phyloP scores from a whole-genome alignment of 495 filamentous ascomycete genomes.

The Massariosphaeria phaeospora region DNA sequence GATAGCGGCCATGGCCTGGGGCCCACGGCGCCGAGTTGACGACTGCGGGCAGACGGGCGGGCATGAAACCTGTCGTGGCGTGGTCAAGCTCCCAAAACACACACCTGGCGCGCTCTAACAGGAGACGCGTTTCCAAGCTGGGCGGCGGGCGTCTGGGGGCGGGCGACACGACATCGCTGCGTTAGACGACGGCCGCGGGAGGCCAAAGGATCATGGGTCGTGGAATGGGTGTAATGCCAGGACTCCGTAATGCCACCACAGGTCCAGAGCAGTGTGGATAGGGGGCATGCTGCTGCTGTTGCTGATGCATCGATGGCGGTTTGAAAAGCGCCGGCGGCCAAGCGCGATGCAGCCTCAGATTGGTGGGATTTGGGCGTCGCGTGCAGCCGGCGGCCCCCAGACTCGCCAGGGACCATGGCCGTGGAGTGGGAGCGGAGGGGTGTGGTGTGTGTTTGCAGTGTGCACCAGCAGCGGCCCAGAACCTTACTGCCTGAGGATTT shows the following conservation, averaged over 20 bases:
- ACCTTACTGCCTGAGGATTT: no score
- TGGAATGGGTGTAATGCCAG: not conserved
- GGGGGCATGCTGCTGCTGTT: not conserved
- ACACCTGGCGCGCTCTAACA: conserved; percentile 9
- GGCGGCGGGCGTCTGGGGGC: not conserved
- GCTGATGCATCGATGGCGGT: conserved; percentile 30
- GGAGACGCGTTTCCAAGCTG: conserved; percentile 9
- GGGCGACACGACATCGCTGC: not conserved
- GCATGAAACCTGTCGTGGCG: not conserved
- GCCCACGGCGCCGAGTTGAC: not conserved
- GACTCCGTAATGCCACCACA: no score
- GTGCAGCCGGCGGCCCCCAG: no score
- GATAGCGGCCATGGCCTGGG: conserved; percentile 5
- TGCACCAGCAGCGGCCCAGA: no score
- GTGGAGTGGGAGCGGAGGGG: no score
- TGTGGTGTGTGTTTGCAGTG: no score
- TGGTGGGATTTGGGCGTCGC: no score
- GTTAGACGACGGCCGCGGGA: not conserved
- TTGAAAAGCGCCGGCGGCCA: conserved; percentile 20
- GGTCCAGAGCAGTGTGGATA: no score
- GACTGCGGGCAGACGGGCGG: not conserved
- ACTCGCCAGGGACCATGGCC: no score
- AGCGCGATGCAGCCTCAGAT: conserved; percentile 5
- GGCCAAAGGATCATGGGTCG: not conserved
- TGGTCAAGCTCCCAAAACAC: conserved; percentile 1